phyloP scores from a whole-genome alignment of 148 eudicot genomes.

The Fallopia convolvulus region DNA sequence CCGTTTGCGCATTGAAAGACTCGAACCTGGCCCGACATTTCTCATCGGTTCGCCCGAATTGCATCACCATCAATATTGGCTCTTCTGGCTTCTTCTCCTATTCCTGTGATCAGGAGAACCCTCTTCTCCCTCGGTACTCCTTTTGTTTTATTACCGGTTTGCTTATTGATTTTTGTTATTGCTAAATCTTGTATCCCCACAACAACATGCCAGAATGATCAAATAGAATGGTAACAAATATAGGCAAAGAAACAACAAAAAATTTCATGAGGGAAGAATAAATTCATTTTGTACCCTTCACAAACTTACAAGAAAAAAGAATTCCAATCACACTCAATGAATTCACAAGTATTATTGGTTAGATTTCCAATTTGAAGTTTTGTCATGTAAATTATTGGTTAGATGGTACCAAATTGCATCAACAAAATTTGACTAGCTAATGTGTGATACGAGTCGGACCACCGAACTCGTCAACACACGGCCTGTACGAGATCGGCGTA shows the following conservation, averaged over 20 bases:
- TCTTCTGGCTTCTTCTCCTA: slow-evolving; percentile 57
- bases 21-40: slow-evolving; percentile 51
- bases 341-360: background rate
- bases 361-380: background rate
- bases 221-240: background rate
- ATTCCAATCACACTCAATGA: background rate
- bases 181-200: background rate
- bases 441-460: too few species aligned
- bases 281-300: too few species aligned
- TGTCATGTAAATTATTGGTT: too few species aligned
- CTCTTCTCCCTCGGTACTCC: slow-evolving; percentile 67
- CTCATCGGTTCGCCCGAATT: slow-evolving; percentile 38
- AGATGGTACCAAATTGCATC: too few species aligned
- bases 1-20: slow-evolving; percentile 53
- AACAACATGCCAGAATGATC: background rate
- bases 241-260: background rate
- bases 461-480: too few species aligned
- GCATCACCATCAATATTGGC: slow-evolving; percentile 57
- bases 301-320: too few species aligned
- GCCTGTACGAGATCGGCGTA: too few species aligned
- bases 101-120: slow-evolving; percentile 51
- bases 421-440: too few species aligned
- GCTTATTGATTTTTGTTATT: background rate
- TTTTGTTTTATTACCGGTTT: background rate
- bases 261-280: background rate